Conservation (phyloP, 2,329 filamentous ascomycete genomes). For the Trichoderma breve region DNA sequence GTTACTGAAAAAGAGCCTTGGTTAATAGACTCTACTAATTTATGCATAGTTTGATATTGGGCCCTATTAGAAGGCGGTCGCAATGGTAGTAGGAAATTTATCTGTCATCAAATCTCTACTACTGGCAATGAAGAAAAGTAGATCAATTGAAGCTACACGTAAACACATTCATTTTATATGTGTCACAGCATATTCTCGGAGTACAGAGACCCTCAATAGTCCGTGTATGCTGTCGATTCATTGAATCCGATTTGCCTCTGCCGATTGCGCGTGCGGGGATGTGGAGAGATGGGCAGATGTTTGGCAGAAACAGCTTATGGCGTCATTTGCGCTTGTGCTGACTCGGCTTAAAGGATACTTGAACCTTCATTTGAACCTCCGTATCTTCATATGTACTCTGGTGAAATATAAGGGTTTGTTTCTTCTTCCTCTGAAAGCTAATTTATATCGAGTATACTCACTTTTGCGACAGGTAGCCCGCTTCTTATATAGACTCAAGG, state of each 20-base stretch:
- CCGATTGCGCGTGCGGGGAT: background rate
- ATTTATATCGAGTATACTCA: background rate
- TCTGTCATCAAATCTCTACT: background rate
- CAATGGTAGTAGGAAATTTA: background rate
- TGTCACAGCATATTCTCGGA: background rate
- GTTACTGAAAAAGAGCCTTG: background rate
- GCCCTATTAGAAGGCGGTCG: background rate
- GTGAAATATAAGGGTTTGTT: background rate
- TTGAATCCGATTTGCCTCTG: background rate
- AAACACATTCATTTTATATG: background rate
- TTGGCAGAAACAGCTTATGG: background rate
- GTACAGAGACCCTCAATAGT: background rate
- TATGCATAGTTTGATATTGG: background rate
- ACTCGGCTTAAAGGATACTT: background rate
- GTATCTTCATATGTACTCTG: background rate
- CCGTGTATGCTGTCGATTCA: background rate
- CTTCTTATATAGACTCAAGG: background rate
- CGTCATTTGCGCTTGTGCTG: background rate
- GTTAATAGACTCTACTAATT: background rate
- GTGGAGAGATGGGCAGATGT: background rate
- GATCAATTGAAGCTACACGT: background rate
- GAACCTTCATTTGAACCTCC: background rate
- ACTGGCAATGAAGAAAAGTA: background rate
- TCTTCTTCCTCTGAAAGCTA: background rate
- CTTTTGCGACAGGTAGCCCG: background rate